Conservation (phyloP, 2,329 filamentous ascomycete species). For the Fonsecaea monophora region DNA sequence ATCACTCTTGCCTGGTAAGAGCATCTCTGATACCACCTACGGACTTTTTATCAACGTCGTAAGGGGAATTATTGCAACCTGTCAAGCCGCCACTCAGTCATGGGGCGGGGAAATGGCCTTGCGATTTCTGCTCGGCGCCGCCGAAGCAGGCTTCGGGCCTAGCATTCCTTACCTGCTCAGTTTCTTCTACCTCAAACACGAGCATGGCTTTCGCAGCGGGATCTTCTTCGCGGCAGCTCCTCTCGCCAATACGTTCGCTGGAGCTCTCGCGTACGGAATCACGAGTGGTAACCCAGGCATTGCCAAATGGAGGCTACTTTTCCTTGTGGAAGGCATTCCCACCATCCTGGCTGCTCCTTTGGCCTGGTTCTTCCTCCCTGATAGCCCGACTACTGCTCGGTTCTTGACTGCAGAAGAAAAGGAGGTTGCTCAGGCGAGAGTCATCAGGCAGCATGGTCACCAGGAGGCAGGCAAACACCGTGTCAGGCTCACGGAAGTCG, state of each 20-base stretch:
- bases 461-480: conserved; percentile 23
- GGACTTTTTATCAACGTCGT: conserved; percentile 25
- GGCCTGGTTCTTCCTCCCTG: conserved; percentile 61
- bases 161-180: conserved; percentile 59
- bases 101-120: conserved; percentile 20
- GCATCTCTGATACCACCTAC: conserved; percentile 7
- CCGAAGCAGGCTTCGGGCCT: conserved; percentile 49
- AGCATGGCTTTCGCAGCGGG: conserved; percentile 63
- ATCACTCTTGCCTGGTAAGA: conserved; percentile 32
- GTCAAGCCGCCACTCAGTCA: conserved; percentile 1
- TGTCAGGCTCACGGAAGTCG: conserved; percentile 1
- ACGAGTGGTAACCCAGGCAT: conserved; percentile 46
- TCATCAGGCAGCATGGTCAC: conserved; percentile 21
- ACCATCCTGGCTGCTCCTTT: conserved; percentile 59
- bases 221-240: conserved; percentile 65
- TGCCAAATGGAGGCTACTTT: conserved; percentile 69
- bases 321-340: conserved; percentile 70
- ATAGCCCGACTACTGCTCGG: conserved; percentile 53
- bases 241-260: conserved; percentile 80
- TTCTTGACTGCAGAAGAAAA: conserved; percentile 53
- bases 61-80: conserved; percentile 9
- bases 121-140: conserved; percentile 48
- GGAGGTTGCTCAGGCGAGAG: conserved; percentile 52
- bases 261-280: conserved; percentile 70
- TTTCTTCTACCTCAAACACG: conserved; percentile 66